Conservation (phyloP, 345 rosid species). For the Corchorus olitorius region DNA sequence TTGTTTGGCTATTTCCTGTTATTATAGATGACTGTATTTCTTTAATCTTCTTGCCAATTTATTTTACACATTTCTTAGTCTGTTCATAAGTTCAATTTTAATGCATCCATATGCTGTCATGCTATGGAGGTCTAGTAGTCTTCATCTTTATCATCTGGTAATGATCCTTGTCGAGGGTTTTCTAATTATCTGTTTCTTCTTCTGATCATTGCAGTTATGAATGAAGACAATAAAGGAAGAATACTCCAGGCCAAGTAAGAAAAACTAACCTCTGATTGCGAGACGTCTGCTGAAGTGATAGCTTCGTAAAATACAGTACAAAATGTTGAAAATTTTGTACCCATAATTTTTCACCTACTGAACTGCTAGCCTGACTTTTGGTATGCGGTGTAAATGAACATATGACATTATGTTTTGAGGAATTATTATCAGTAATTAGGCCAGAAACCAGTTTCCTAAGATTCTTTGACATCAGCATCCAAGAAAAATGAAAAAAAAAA, state of each 20-base stretch:
- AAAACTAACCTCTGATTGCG: not conserved
- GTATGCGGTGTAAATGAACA: not conserved
- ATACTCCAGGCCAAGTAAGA: constrained; percentile 62
- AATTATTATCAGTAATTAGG: not conserved
- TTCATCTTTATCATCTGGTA: too few relatives aligned
- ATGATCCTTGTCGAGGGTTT: too few relatives aligned
- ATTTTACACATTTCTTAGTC: constrained; percentile 3
- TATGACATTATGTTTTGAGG: not conserved
- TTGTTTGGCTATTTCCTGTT: not conserved
- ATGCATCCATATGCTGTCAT: constrained; percentile 34
- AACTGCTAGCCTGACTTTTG: not conserved
- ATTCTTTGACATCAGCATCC: not conserved
- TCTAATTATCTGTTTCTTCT: too few relatives aligned
- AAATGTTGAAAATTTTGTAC: not conserved
- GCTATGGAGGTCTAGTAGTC: not conserved
- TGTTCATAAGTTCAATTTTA: constrained; percentile 6
- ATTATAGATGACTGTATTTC: not conserved
- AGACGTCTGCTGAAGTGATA: too few relatives aligned
- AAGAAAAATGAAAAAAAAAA: not conserved
- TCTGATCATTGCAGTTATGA: constrained; percentile 38
- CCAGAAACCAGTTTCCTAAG: not conserved
- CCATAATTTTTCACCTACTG: not conserved
- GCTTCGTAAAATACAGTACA: not conserved
- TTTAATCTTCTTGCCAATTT: not conserved
- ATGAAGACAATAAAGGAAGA: constrained; percentile 54